These are phyloP conservation scores for Cupressus sempervirens DNA, from an alignment of 75 land plant species.

Conservation along the genomic window DNA sequence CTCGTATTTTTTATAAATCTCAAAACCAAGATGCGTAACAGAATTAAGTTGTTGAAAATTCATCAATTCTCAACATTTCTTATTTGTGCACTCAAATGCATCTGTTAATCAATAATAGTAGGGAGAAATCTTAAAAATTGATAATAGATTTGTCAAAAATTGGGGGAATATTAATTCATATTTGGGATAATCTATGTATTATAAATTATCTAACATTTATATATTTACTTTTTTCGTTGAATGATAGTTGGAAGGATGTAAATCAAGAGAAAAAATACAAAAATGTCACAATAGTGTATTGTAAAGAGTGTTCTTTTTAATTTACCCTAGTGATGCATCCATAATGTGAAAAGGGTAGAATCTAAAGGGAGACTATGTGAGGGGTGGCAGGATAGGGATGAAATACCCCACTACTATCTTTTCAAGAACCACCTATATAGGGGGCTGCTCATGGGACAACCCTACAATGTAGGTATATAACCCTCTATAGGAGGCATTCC, in stretches of 20 bases:
- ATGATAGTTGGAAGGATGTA: neutral
- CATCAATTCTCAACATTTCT: neutral
- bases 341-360: too few species aligned
- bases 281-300: neutral
- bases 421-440: too few species aligned
- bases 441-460: too few species aligned
- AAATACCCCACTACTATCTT: too few species aligned
- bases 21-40: neutral
- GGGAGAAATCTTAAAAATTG: neutral
- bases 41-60: neutral
- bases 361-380: too few species aligned
- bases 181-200: conserved; percentile 3
- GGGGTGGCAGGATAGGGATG: too few species aligned
- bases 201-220: neutral
- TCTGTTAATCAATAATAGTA: neutral
- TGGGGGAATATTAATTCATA: neutral
- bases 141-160: neutral
- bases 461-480: too few species aligned
- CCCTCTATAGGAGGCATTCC: too few species aligned
- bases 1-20: neutral
- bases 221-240: neutral
- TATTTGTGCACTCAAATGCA: neutral
- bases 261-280: neutral
- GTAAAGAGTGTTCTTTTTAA: neutral
- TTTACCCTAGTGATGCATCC: too few species aligned